These are phyloP conservation scores for Bruguiera parviflora DNA, from an alignment of 345 rosid species.

Conservation along the genomic window DNA sequence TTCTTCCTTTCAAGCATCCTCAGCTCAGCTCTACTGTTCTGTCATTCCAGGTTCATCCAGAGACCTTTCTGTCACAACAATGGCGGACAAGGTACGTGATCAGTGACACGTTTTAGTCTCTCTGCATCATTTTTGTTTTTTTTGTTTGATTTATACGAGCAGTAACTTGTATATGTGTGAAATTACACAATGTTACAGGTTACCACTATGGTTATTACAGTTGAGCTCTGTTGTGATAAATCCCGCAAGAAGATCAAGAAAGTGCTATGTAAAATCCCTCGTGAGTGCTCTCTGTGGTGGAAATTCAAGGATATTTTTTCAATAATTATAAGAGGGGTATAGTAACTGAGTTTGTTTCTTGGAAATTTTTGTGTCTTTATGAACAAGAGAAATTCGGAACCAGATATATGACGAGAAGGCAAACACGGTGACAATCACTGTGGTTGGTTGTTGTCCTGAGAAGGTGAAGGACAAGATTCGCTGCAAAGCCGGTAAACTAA, in stretches of 20 bases:
- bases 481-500: constrained; percentile 49
- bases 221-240: constrained; percentile 59
- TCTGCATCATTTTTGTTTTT: neutral
- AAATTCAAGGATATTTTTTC: neutral
- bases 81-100: constrained; percentile 31
- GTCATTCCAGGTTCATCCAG: neutral
- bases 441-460: constrained; percentile 77
- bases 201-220: constrained; percentile 62
- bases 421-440: constrained; percentile 57
- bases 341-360: constrained; percentile 33
- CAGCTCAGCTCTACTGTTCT: no score
- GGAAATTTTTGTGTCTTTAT: constrained; percentile 17
- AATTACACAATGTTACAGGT: constrained; percentile 32
- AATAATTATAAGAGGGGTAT: neutral
- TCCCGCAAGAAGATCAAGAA: constrained; percentile 77
- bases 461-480: constrained; percentile 51
- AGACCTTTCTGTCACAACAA: constrained; percentile 19
- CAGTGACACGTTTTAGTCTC: no score
- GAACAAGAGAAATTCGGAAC: constrained; percentile 48
- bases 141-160: no score
- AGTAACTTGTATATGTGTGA: neutral
- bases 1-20: no score
- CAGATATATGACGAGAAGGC: constrained; percentile 63
- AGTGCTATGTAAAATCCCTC: constrained; percentile 58
- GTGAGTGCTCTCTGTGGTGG: constrained; percentile 38